Conservation (phyloP, 2,329 filamentous ascomycete genomes). For the Eurotiales sp. region DNA sequence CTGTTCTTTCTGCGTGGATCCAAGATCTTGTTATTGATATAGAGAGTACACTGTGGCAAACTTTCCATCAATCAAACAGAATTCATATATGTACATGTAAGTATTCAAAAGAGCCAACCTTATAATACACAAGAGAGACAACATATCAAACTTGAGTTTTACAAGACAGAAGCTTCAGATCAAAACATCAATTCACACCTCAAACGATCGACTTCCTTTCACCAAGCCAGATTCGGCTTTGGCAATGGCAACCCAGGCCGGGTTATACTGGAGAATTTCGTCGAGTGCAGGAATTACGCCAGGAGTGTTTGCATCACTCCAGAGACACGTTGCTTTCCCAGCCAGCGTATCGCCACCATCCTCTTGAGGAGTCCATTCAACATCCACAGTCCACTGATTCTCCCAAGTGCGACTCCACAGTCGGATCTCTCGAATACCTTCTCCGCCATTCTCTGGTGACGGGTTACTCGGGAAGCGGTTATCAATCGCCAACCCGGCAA, state of each 20-base stretch:
- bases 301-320: constrained; percentile 75
- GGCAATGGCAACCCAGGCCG: constrained; percentile 72
- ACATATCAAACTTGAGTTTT: no score
- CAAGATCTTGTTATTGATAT: no score
- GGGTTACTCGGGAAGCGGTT: constrained; percentile 63
- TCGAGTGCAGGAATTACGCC: constrained; percentile 78
- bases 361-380: constrained; percentile 54
- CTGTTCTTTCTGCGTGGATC: no score
- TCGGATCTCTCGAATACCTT: constrained; percentile 64
- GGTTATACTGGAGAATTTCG: constrained; percentile 71
- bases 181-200: constrained; percentile 37
- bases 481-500: constrained; percentile 58
- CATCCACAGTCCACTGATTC: constrained; percentile 69
- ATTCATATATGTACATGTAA: neutral
- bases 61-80: no score
- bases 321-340: constrained; percentile 72
- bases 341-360: constrained; percentile 41
- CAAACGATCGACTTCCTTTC: constrained; percentile 70
- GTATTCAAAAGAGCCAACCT: neutral
- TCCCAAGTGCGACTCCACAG: constrained; percentile 82
- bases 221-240: constrained; percentile 77
- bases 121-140: neutral
- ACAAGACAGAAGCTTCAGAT: neutral
- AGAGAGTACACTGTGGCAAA: no score
- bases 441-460: constrained; percentile 30